Evolutionary conservation across 352 stramenopile species (phyloP).

Genomic region (Peronospora tabacina): DNA sequence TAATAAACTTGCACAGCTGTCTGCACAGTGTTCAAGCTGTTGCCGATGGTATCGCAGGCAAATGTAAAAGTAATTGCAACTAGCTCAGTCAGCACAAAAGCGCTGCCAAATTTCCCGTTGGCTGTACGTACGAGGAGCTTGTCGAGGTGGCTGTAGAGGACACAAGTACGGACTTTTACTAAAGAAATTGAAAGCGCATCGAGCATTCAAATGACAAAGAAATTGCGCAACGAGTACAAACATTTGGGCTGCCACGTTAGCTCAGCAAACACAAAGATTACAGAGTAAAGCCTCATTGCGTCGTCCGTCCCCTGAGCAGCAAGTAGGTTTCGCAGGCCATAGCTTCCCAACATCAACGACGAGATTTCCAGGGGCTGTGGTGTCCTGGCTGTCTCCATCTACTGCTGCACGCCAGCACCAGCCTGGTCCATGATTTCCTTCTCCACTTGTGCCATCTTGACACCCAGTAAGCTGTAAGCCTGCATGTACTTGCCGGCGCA

Average conservation of each 20-base stretch:
- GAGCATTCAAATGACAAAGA: conserved; percentile 2
- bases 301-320: conserved; percentile 7
- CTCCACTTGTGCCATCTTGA: conserved; percentile 93
- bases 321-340: not conserved
- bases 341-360: too few relatives aligned
- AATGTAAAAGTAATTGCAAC: too few relatives aligned
- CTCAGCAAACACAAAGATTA: conserved; percentile 7
- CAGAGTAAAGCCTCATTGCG: conserved; percentile 10
- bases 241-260: not conserved
- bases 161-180: conserved; percentile 57
- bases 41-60: too few relatives aligned
- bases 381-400: conserved; percentile 10
- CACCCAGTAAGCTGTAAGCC: conserved; percentile 90
- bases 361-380: too few relatives aligned
- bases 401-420: conserved; percentile 38
- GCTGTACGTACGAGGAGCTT: conserved; percentile 10
- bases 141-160: conserved; percentile 56
- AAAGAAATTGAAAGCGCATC: conserved; percentile 17
- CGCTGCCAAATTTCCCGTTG: too few relatives aligned
- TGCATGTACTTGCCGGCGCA: conserved; percentile 98
- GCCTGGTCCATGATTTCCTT: conserved; percentile 85
- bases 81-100: too few relatives aligned
- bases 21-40: too few relatives aligned
- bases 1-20: too few relatives aligned
- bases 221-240: not conserved